Percentiles rank a stretch among this genome's conserved stretches.
Conservation (phyloP, 805 yeast genomes). For the Saturnispora silvae region DNA sequence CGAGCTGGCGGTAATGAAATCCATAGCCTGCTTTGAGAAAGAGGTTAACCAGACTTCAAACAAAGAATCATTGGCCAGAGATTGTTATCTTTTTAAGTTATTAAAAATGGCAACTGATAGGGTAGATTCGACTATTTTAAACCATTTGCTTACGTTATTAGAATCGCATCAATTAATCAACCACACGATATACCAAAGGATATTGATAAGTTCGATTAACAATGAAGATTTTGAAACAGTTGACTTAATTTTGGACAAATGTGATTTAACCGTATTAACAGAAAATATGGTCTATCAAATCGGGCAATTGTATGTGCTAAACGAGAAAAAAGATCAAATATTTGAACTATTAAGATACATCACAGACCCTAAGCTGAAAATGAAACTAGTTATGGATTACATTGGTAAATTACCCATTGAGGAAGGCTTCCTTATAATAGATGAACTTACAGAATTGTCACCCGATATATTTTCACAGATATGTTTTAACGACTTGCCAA, state of each 20-base stretch:
- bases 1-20: slow-evolving; percentile 15
- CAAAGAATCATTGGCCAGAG: slow-evolving; percentile 1
- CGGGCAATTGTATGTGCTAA: slow-evolving; percentile 7
- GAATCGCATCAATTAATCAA: neutral
- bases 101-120: slow-evolving; percentile 15
- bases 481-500: slow-evolving; percentile 8
- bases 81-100: slow-evolving; percentile 11
- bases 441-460: neutral
- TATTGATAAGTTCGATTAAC: slow-evolving; percentile 12
- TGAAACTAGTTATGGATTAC: slow-evolving; percentile 7
- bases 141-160: slow-evolving; percentile 10
- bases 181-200: slow-evolving; percentile 9
- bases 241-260: neutral
- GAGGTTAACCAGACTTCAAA: neutral
- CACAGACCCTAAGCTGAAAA: slow-evolving; percentile 3
- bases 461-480: neutral
- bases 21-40: slow-evolving; percentile 7
- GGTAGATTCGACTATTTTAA: slow-evolving; percentile 16
- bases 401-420: slow-evolving; percentile 8
- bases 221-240: slow-evolving; percentile 1
- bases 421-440: slow-evolving; percentile 5
- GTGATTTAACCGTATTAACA: slow-evolving; percentile 1
- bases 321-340: slow-evolving; percentile 8
- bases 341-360: slow-evolving; percentile 8
- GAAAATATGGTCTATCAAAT: slow-evolving; percentile 4